Conservation (phyloP, 2,329 filamentous ascomycete genomes). For the Akanthomyces dipterigenus region DNA sequence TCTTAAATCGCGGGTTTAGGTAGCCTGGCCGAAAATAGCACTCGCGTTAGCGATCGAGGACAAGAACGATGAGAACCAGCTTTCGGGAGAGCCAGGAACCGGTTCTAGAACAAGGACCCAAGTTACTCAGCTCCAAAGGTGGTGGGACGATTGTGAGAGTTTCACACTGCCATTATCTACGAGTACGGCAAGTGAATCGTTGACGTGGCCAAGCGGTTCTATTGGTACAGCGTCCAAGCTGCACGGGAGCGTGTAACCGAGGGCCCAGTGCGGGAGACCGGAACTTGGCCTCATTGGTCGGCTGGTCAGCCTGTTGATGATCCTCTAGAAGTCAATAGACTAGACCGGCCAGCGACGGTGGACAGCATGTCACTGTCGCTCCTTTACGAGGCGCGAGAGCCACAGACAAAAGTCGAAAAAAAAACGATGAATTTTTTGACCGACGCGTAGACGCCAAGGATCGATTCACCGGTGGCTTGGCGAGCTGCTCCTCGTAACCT, state of each 20-base stretch:
- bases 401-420: background rate
- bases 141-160: background rate
- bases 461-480: background rate
- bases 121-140: background rate
- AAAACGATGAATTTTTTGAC: background rate
- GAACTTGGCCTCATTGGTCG: background rate
- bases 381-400: background rate
- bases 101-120: background rate
- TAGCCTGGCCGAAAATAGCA: too few species aligned
- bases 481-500: background rate
- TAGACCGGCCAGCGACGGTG: background rate
- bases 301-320: background rate
- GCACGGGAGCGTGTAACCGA: background rate
- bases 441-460: background rate
- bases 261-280: background rate
- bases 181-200: background rate
- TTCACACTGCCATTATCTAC: background rate
- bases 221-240: background rate
- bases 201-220: background rate
- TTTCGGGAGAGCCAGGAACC: background rate
- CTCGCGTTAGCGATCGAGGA: too few species aligned
- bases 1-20: too few species aligned
- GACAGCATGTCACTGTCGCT: background rate
- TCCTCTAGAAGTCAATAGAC: background rate
- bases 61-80: background rate